Evolutionary conservation across 176 grass and related monocot species (phyloP), one percentile per base, ranked within the genome.

Genomic region (Secale cereale): DNA sequence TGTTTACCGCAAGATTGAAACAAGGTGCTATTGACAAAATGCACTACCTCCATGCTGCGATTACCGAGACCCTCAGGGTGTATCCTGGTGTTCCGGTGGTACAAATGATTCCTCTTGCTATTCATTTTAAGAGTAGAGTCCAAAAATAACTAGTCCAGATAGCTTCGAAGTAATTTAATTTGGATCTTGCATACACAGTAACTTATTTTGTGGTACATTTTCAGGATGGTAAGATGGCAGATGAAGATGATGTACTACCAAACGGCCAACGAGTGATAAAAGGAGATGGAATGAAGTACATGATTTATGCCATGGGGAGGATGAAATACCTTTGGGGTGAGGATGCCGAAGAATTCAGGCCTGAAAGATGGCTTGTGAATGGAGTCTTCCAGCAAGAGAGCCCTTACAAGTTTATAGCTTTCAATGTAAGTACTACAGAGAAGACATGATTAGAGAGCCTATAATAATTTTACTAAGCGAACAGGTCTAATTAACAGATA

Each of bases 381-480:
- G 89, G 83, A 6, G 46, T 85, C 16, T 97, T 92, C 39, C 82
- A 70, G 59, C 71, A 35, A 31, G 76, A 92, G 22, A 97, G 85
- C 80, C 89, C 92, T 0, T 97, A 85, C 83, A 97, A 94, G 25
- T 97, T 97, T 70, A 63, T 82, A 43, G 89, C 94, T 26, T 97
- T 97, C 26, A 92, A 85, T 77, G 86, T 84, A 33, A 78, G 12
- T 11, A 52, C 29, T 48, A 74, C 19, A 57, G 52, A 57, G 17
- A 57, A 57, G 19, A 59, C 43, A 80, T 57, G 13, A 56, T 88
- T 71, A 79, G 6, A 82, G 62, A 8, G 22, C 27, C 26, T 62
- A 83, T 22, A 57, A 83, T 57, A 57, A 22, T 56, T 56, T 56
- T 56, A 56, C 5, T 12, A 29, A 62, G 23, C 20, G 77, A 28